phyloP scores from a whole-genome alignment of 805 yeast genomes.

The Myxozyma mucilagina region DNA sequence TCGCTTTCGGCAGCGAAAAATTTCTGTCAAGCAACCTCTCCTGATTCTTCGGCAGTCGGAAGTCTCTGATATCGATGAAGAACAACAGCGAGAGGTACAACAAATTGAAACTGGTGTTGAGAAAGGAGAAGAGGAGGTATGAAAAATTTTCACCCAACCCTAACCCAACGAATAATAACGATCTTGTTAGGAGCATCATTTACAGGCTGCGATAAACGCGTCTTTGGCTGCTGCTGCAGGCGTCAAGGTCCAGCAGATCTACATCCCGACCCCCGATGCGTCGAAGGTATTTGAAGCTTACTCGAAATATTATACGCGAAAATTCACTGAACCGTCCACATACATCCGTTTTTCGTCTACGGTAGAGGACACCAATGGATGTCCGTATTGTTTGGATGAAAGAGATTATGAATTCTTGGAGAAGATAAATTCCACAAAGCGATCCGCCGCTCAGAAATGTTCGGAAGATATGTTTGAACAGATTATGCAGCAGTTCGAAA shows the following conservation, averaged over 20 bases:
- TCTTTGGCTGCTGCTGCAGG: slow-evolving; percentile 62
- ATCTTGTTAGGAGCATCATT: slow-evolving; percentile 68
- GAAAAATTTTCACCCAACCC: slow-evolving; percentile 8
- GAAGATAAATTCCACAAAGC: slow-evolving; percentile 43
- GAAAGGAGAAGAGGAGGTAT: slow-evolving; percentile 83
- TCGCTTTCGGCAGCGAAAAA: slow-evolving; percentile 87
- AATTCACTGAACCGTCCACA: slow-evolving; percentile 68
- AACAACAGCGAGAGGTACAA: slow-evolving; percentile 80
- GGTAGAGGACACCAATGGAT: slow-evolving; percentile 91
- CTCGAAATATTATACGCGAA: slow-evolving; percentile 63
- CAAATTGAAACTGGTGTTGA: slow-evolving; percentile 97
- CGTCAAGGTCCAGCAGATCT: slow-evolving; percentile 55
- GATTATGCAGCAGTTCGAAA: slow-evolving; percentile 71
- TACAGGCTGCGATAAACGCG: slow-evolving; percentile 86
- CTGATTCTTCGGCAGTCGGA: slow-evolving; percentile 76
- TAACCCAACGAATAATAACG: slow-evolving; percentile 3
- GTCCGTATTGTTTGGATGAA: slow-evolving; percentile 88
- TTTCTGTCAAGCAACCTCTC: slow-evolving; percentile 84
- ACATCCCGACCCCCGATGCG: slow-evolving; percentile 97
- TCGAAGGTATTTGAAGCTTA: slow-evolving; percentile 52
- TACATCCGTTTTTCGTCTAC: slow-evolving; percentile 91
- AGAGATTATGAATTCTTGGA: slow-evolving; percentile 69
- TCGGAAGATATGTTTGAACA: slow-evolving; percentile 85
- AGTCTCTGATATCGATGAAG: slow-evolving; percentile 72
- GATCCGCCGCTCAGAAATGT: slow-evolving; percentile 43